Percentiles rank a stretch among this genome's conserved stretches.
These are phyloP conservation scores for Mucor indicus DNA, from an alignment of 371 early-diverging fungal genomes.

Conservation along the genomic window DNA sequence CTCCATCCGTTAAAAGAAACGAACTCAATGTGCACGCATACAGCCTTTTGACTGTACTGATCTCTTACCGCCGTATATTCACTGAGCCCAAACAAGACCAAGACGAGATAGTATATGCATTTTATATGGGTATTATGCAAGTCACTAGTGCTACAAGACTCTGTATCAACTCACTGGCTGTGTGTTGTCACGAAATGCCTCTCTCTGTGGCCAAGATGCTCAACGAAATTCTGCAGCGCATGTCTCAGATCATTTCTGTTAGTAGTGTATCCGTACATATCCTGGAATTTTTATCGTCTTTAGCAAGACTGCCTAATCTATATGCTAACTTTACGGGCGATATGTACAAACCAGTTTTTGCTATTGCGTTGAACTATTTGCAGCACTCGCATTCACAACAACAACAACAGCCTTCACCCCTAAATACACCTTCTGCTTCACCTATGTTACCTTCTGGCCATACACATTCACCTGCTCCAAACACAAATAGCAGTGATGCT, in stretches of 20 bases:
- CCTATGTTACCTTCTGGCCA: slow-evolving; percentile 1
- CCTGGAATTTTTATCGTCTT: slow-evolving; percentile 83
- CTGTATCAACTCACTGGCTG: slow-evolving; percentile 80
- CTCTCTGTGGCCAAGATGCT: slow-evolving; percentile 73
- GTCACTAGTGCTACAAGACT: slow-evolving; percentile 72
- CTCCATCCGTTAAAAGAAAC: slow-evolving; percentile 56
- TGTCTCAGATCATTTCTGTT: slow-evolving; percentile 84
- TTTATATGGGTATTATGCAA: slow-evolving; percentile 74
- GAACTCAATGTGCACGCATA: slow-evolving; percentile 68
- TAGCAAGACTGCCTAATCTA: slow-evolving; percentile 80
- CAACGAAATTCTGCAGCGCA: slow-evolving; percentile 66
- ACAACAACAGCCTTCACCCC: slow-evolving; percentile 10
- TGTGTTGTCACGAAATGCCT: slow-evolving; percentile 84
- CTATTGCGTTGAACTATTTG: slow-evolving; percentile 88
- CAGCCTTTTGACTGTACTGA: slow-evolving; percentile 62
- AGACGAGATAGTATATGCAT: slow-evolving; percentile 75
- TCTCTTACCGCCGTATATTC: slow-evolving; percentile 77
- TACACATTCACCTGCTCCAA: neutral
- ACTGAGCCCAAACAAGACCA: slow-evolving; percentile 55
- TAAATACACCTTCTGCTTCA: slow-evolving; percentile 12
- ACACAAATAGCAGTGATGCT: neutral
- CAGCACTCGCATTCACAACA: slow-evolving; percentile 61
- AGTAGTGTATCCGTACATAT: slow-evolving; percentile 81
- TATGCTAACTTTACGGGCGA: slow-evolving; percentile 80
- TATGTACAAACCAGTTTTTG: slow-evolving; percentile 89